Base-by-base conservation (phyloP, 805 yeast genomes). In the Starmerella geochares region DNA sequence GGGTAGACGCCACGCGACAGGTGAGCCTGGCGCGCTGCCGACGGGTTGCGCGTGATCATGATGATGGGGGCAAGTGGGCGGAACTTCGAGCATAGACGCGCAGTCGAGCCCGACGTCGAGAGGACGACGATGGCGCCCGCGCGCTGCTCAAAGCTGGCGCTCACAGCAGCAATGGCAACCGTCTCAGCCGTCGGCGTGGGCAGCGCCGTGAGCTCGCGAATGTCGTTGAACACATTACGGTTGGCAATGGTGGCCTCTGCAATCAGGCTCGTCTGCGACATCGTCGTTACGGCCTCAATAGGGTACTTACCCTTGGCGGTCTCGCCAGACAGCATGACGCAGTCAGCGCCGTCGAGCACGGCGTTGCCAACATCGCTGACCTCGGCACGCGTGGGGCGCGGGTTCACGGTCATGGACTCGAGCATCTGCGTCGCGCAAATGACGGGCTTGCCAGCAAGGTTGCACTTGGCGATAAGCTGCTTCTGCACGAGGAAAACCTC, bases 251-350 rank as follows among this genome's bases (percentile, higher is more conserved):
- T 95, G 76, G 83, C 84, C 78, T 92, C 98, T 64, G 98, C 97
- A 65, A 86, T 82, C 65, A 90, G 72, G 66, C 94, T 80, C 58
- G 96, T 92, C 78, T 88, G 90, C 75, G 88, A 96, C 98, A 92
- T 92, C 88, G 92, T 88, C 61, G 88, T 77, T 59, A 92, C 98
- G 57, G 98, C 95, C 77, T 92, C 95, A 57, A 81, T 71, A 70
- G 98, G 98, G 78, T 92, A 92, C 78, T 81, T 80, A 77, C 98
- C 98, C 81, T 92, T 92, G 67, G 98, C 98, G 64, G 98, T 92
- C 77, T 92, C 98, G 71, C 98, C 98, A 52, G 95, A 84, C 70
- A 92, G 80, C 98, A 92, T 92, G 69, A 92, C 97, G 84, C 98
- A 92, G 77, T 92, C 98, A 65, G 97, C 96, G 74, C 98, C 98